Evolutionary conservation across 2,329 filamentous ascomycete genomes (phyloP).

Genomic region (Colletotrichum phormii): DNA sequence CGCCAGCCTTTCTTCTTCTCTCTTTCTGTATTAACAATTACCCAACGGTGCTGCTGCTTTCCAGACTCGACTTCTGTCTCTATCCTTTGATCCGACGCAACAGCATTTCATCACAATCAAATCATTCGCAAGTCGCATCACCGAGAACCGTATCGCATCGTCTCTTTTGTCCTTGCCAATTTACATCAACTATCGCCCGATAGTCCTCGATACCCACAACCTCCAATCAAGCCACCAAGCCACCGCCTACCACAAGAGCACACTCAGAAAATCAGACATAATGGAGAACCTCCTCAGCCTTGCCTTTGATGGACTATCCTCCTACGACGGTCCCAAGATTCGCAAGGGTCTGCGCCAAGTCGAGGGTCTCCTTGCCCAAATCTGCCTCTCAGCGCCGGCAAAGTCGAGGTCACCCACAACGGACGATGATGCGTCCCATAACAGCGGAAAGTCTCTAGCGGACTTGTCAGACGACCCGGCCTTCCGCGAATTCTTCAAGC

Average conservation of each 20-base stretch:
- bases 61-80: not conserved
- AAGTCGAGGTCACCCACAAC: constrained; percentile 37
- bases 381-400: constrained; percentile 76
- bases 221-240: constrained; percentile 28
- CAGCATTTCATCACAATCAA: not conserved
- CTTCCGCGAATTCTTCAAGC: constrained; percentile 94
- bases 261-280: constrained; percentile 40
- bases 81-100: not conserved
- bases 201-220: not conserved
- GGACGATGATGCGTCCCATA: constrained; percentile 36
- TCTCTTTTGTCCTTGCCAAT: constrained; percentile 28
- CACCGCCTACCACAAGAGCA: constrained; percentile 14
- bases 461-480: constrained; percentile 85
- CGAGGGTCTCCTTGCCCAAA: constrained; percentile 92
- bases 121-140: constrained; percentile 9
- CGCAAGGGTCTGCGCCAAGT: constrained; percentile 94
- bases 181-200: not conserved
- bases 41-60: constrained; percentile 2
- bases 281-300: constrained; percentile 95
- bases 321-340: constrained; percentile 89
- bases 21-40: constrained; percentile 30
- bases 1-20: constrained; percentile 16
- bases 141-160: constrained; percentile 4
- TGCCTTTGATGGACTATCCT: constrained; percentile 96
- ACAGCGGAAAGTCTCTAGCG: constrained; percentile 68